Evolutionary conservation across 73 alveolate genomes (phyloP).

Genomic region (Paramecium primaurelia): DNA sequence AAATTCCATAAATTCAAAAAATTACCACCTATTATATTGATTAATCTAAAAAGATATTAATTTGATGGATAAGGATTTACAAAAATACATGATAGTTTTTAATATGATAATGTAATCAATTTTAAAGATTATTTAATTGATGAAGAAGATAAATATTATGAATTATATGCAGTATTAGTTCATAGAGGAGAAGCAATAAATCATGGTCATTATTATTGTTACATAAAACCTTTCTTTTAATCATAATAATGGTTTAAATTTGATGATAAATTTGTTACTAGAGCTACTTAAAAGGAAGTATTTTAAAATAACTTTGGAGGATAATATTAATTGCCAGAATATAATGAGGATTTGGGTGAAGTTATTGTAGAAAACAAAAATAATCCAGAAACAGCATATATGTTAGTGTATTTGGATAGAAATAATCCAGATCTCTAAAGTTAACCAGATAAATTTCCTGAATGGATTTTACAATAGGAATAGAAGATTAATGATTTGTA

Average conservation of each 20-base stretch:
- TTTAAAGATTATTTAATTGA: background rate
- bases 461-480: background rate
- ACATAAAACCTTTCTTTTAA: background rate
- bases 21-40: background rate
- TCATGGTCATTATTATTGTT: slow-evolving; percentile 40
- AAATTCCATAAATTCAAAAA: slow-evolving; percentile 5
- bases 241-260: slow-evolving; percentile 6
- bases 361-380: background rate
- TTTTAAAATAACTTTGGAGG: slow-evolving; percentile 25
- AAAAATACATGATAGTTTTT: background rate
- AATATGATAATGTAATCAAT: background rate
- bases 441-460: background rate
- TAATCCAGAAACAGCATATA: slow-evolving; percentile 40
- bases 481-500: background rate
- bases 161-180: slow-evolving; percentile 10
- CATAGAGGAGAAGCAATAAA: slow-evolving; percentile 41
- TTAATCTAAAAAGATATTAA: background rate
- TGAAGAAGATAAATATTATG: background rate
- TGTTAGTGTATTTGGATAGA: background rate
- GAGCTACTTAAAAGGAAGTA: background rate
- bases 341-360: background rate
- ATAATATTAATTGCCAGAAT: background rate
- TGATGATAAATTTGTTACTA: slow-evolving; percentile 16
- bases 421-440: background rate
- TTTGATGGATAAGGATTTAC: background rate